A percentile compares a stretch with the other conserved stretches of the same genome.
These are phyloP conservation scores for Nothopassalora personata DNA, from an alignment of 2,329 filamentous ascomycete genomes.

Conservation along the genomic window DNA sequence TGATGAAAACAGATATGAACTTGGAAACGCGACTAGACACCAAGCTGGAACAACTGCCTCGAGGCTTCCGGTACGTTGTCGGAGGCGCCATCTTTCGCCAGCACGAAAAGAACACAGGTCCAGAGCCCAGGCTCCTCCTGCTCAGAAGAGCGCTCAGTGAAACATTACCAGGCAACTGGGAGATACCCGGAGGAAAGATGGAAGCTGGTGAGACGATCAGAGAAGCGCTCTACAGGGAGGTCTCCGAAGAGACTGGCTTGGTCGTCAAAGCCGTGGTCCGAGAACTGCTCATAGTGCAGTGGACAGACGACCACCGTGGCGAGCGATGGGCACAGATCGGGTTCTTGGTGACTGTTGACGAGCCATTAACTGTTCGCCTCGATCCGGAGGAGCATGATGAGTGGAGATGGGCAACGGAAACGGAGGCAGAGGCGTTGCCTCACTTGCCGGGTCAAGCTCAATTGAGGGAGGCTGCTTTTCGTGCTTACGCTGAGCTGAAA, in stretches of 20 bases:
- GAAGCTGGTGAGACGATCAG: constrained; percentile 7
- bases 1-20: too few relatives aligned
- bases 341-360: constrained; percentile 1
- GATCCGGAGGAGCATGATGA: constrained; percentile 12
- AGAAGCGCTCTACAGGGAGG: constrained; percentile 6
- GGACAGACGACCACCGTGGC: too few relatives aligned
- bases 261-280: neutral
- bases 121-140: constrained; percentile 3
- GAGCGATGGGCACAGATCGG: too few relatives aligned
- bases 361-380: constrained; percentile 3
- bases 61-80: constrained; percentile 5
- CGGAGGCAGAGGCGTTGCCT: constrained; percentile 1
- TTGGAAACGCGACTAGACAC: neutral
- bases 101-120: neutral
- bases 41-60: constrained; percentile 6
- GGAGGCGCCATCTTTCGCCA: constrained; percentile 6
- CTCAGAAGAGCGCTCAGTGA: constrained; percentile 8
- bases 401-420: constrained; percentile 6
- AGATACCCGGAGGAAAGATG: constrained; percentile 12
- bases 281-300: neutral
- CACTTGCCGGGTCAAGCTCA: constrained; percentile 5
- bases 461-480: too few relatives aligned
- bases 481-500: too few relatives aligned
- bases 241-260: constrained; percentile 11
- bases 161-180: constrained; percentile 11